Conservation (phyloP, 2,329 filamentous ascomycete species). For the Aspergillus ruber region DNA sequence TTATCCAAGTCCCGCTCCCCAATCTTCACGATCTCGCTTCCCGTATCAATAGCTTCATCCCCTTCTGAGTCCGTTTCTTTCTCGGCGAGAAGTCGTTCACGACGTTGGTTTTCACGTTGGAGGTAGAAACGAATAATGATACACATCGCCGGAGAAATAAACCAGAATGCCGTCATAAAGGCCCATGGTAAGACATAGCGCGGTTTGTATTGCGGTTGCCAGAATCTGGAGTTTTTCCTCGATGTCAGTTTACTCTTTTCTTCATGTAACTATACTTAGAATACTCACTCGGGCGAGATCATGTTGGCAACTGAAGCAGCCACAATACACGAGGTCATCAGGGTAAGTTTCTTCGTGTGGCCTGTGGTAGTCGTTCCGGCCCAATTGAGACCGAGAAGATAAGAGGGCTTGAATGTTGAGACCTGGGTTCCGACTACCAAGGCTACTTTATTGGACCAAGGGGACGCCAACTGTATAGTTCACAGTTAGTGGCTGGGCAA, state of each 20-base stretch:
- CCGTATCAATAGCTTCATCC: neutral
- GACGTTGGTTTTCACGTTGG: constrained; percentile 1
- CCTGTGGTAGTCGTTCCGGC: constrained; percentile 9
- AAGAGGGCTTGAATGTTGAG: constrained; percentile 24
- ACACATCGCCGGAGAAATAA: constrained; percentile 6
- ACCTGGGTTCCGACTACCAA: constrained; percentile 23
- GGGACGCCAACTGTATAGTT: neutral
- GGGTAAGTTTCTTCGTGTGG: constrained; percentile 5
- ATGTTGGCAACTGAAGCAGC: constrained; percentile 13
- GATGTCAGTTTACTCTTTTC: neutral
- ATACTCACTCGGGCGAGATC: constrained; percentile 22
- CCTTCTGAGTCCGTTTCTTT: neutral
- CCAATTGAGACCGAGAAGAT: constrained; percentile 22
- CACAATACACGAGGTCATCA: constrained; percentile 6
- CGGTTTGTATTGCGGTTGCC: constrained; percentile 5
- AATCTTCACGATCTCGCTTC: too few relatives aligned
- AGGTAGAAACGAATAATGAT: constrained; percentile 7
- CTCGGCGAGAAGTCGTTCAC: neutral
- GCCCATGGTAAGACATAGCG: constrained; percentile 4
- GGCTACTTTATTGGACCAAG: constrained; percentile 22
- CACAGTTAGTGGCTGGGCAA: too few relatives aligned
- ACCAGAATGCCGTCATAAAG: constrained; percentile 7
- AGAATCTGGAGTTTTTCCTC: constrained; percentile 1
- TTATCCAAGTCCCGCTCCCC: too few relatives aligned
- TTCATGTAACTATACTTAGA: too few relatives aligned